These are phyloP conservation scores for Clavispora santaluciae DNA, from an alignment of 805 yeast genomes.

Conservation along the genomic window DNA sequence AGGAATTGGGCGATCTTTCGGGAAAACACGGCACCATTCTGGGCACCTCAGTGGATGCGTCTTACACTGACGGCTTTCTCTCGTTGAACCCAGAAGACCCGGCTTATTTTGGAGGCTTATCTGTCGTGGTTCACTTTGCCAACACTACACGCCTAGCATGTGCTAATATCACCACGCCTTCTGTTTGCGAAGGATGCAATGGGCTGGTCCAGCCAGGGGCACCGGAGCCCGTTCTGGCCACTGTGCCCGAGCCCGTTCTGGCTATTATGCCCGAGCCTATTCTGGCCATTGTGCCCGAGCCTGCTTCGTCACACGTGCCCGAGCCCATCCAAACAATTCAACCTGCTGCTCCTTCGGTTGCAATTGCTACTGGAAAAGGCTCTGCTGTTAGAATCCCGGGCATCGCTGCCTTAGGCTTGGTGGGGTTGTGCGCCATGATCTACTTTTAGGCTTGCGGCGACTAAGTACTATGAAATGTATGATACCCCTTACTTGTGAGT, in stretches of 20 bases:
- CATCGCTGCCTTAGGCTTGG: neutral
- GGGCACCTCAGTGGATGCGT: slow-evolving; percentile 21
- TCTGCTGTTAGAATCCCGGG: neutral
- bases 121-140: slow-evolving; percentile 32
- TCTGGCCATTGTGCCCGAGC: too few species aligned
- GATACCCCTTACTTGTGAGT: too few species aligned
- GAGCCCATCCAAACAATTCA: too few species aligned
- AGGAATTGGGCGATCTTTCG: slow-evolving; percentile 36
- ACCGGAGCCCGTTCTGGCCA: too few species aligned
- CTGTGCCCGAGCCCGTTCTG: too few species aligned
- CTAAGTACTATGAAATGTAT: neutral
- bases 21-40: slow-evolving; percentile 35
- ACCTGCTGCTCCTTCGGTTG: neutral
- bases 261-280: too few species aligned
- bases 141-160: slow-evolving; percentile 33
- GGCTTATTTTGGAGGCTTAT: slow-evolving; percentile 25
- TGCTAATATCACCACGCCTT: slow-evolving; percentile 28
- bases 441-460: neutral
- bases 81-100: slow-evolving; percentile 25
- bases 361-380: neutral
- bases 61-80: slow-evolving; percentile 27
- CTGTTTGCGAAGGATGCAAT: too few species aligned
- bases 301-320: too few species aligned
- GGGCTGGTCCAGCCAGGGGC: too few species aligned
- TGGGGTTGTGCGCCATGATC: neutral